phyloP scores from a whole-genome alignment of 345 rosid genomes.

The Gossypium rotundifolium region DNA sequence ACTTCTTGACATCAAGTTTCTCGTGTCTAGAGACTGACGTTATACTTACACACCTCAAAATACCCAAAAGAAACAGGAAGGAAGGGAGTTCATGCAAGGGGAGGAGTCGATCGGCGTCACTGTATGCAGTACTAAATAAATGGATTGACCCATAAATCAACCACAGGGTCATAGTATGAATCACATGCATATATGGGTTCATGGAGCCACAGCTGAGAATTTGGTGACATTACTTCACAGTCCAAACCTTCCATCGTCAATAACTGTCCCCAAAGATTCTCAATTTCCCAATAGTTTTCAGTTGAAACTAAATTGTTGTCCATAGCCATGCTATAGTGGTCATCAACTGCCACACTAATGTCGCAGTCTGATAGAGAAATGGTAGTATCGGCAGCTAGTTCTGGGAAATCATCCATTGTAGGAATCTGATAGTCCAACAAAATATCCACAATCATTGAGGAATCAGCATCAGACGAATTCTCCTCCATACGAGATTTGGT shows the following conservation, averaged over 20 bases:
- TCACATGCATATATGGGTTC: background rate
- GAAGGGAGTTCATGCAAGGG: too few species aligned
- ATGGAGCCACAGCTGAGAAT: background rate
- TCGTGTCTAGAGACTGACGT: background rate
- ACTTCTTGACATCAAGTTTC: background rate
- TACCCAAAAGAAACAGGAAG: too few species aligned
- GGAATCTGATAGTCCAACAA: background rate
- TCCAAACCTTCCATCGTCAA: background rate
- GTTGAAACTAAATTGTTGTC: background rate
- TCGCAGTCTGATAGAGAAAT: background rate
- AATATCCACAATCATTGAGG: background rate
- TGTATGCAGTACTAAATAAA: background rate
- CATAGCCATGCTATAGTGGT: background rate
- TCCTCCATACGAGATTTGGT: background rate
- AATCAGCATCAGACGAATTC: background rate
- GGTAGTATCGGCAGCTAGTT: background rate
- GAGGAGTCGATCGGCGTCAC: too few species aligned
- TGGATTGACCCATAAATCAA: background rate
- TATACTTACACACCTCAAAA: too few species aligned
- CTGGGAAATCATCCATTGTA: background rate
- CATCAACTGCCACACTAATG: background rate
- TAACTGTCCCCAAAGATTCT: background rate
- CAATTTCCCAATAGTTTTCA: background rate
- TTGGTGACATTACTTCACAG: background rate
- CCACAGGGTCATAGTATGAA: background rate